Conservation (phyloP, 306 rosid species). For the Lathyrus tuberosus region DNA sequence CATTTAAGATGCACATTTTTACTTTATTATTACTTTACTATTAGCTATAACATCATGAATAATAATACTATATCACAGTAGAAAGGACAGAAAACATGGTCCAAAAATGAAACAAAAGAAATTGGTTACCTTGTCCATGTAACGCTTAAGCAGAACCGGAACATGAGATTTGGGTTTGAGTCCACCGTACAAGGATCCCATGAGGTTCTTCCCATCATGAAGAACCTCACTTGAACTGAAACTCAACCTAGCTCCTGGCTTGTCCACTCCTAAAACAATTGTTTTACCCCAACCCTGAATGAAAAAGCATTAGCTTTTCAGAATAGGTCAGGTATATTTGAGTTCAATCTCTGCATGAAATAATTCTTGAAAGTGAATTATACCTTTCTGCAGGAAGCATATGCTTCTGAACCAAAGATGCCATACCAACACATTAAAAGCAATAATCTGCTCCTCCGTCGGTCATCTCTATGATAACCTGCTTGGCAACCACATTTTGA, state of each 20-base stretch:
- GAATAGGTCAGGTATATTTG: neutral
- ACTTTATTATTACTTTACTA: neutral
- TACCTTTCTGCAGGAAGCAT: constrained; percentile 75
- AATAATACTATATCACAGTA: neutral
- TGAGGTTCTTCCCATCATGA: constrained; percentile 59
- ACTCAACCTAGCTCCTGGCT: constrained; percentile 55
- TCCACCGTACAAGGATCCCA: constrained; percentile 79
- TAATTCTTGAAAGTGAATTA: neutral
- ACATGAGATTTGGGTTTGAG: constrained; percentile 75
- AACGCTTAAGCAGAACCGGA: constrained; percentile 66
- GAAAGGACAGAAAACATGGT: neutral
- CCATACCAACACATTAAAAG: constrained; percentile 77
- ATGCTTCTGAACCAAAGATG: constrained; percentile 81
- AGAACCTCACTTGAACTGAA: constrained; percentile 59
- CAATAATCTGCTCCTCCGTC: constrained; percentile 80
- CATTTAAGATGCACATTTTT: neutral
- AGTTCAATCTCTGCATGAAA: neutral
- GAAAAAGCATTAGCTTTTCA: constrained; percentile 9
- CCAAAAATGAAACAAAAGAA: too few relatives aligned
- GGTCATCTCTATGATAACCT: constrained; percentile 65
- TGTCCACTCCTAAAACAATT: constrained; percentile 70
- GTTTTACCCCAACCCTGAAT: constrained; percentile 96
- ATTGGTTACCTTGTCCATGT: constrained; percentile 45
- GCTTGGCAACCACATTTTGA: constrained; percentile 24
- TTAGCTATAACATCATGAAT: too few relatives aligned